These are phyloP conservation scores for Oryza officinalis DNA, from an alignment of 176 grass and related monocot genomes.

Conservation along the genomic window DNA sequence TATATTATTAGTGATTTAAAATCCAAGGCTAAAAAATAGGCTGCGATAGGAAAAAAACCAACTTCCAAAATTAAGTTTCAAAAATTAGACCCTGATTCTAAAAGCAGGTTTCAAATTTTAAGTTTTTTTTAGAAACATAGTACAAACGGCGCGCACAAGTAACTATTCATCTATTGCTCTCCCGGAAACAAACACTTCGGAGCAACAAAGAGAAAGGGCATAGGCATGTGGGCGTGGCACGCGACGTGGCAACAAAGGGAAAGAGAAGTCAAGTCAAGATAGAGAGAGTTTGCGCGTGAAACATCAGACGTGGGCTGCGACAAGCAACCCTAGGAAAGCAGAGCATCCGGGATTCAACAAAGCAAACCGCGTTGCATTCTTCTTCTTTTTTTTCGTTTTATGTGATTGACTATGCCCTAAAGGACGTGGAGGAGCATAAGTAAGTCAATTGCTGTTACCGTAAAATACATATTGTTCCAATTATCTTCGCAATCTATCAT, in stretches of 20 bases:
- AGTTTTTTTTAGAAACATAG: no score
- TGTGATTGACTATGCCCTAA: background rate
- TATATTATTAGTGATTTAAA: no score
- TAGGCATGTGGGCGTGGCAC: background rate
- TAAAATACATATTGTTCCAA: background rate
- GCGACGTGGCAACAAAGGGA: constrained; percentile 19
- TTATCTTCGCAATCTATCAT: background rate
- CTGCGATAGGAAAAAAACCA: no score
- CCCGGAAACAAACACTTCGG: background rate
- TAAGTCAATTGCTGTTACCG: background rate
- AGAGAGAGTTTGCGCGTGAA: background rate
- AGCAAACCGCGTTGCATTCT: background rate
- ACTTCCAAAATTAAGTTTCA: no score
- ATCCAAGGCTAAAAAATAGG: no score
- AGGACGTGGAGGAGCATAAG: background rate
- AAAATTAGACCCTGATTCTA: no score
- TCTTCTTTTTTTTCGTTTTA: background rate
- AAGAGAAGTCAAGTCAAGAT: constrained; percentile 20
- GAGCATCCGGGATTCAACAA: background rate
- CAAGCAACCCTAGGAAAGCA: background rate
- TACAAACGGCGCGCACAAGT: no score
- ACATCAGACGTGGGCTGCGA: background rate
- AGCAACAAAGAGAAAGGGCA: background rate
- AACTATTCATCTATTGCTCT: no score
- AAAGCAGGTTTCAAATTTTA: no score